These are phyloP conservation scores for Arabis alpina DNA, from an alignment of 345 rosid genomes.

Conservation along the genomic window DNA sequence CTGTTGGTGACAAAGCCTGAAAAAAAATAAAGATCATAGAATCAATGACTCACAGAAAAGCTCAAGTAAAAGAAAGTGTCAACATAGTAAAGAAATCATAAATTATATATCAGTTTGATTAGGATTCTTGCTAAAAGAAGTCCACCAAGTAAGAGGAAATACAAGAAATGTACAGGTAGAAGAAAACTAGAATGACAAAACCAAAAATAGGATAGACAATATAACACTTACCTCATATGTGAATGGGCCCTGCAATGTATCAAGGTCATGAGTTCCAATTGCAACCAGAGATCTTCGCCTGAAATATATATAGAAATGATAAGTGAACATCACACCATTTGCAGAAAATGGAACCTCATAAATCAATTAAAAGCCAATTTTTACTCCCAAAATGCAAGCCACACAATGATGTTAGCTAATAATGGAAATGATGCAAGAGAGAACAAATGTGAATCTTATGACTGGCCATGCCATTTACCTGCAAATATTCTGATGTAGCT, in stretches of 20 bases:
- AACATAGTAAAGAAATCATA: background rate
- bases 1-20: constrained; percentile 29
- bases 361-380: background rate
- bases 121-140: constrained; percentile 1
- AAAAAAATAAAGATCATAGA: constrained; percentile 3
- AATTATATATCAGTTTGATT: background rate
- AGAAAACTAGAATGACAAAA: background rate
- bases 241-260: constrained; percentile 84
- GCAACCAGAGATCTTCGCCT: constrained; percentile 91
- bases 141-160: background rate
- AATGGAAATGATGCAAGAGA: background rate
- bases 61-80: background rate
- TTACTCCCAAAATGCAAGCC: background rate
- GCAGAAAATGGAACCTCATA: background rate
- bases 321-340: background rate
- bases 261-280: constrained; percentile 98
- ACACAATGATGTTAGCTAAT: constrained; percentile 3
- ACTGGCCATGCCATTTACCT: constrained; percentile 50
- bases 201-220: background rate
- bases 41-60: background rate
- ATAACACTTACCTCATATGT: constrained; percentile 72
- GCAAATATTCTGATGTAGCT: constrained; percentile 94
- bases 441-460: too few relatives aligned
- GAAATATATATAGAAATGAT: constrained; percentile 24
- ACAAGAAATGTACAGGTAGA: background rate